phyloP scores from a whole-genome alignment of 441 rosid species.

The Viola pubescens region DNA sequence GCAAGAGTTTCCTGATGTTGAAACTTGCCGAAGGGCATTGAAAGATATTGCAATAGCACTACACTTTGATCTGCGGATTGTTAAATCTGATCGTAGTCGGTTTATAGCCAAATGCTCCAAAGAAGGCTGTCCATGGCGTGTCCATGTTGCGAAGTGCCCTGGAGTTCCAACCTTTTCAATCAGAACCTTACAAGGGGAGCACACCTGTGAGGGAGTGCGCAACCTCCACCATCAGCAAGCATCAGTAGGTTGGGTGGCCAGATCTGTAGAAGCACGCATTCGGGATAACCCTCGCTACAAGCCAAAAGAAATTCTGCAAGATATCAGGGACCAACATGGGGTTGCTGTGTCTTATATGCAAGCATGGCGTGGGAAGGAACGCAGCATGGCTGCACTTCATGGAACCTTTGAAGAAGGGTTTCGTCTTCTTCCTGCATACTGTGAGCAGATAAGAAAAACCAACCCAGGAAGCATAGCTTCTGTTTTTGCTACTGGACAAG shows the following conservation, averaged over 20 bases:
- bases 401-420: constrained; percentile 96
- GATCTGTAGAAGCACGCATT: constrained; percentile 84
- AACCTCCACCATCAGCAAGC: constrained; percentile 96
- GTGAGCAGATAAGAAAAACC: constrained; percentile 71
- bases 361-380: constrained; percentile 99
- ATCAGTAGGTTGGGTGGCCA: constrained; percentile 98
- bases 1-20: constrained; percentile 89
- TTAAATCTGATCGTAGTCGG: constrained; percentile 91
- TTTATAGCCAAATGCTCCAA: constrained; percentile 95
- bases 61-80: constrained; percentile 91
- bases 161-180: constrained; percentile 78
- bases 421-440: constrained; percentile 74
- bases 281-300: constrained; percentile 94
- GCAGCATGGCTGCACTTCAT: constrained; percentile 96
- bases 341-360: constrained; percentile 98
- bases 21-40: constrained; percentile 84
- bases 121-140: constrained; percentile 99
- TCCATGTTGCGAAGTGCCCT: constrained; percentile 91
- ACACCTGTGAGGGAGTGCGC: constrained; percentile 87
- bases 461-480: constrained; percentile 88
- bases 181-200: constrained; percentile 82
- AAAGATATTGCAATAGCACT: constrained; percentile 88
- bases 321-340: constrained; percentile 84
- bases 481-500: constrained; percentile 66
- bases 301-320: constrained; percentile 89